Evolutionary conservation across 768 basidiomycete genomes (phyloP), one percentile per base, ranked within the genome.

Genomic region (Podaxis mareebaensis): DNA sequence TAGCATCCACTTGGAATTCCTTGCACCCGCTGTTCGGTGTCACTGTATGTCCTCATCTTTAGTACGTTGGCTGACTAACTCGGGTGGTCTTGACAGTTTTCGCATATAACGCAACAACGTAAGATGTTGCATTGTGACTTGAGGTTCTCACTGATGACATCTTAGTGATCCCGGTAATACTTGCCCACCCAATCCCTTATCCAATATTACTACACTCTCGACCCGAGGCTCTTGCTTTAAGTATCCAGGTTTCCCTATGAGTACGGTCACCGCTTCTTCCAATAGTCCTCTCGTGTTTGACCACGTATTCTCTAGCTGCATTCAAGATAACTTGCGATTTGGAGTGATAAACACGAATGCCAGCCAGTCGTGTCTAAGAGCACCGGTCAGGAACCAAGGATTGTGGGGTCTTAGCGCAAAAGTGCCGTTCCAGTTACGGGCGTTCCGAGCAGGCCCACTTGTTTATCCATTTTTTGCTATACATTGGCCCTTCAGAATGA

Each of bases 231-330:
- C 56, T 28, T 58, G 56, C 22, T 58, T 58, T n/a, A n/a, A 24
- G 13, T 58, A 58, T 15, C 56, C 56, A 17, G 56, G 56, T 44
- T 58, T 58, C 56, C 56, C 12, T 4, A 58, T 46, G 56, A 58
- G 56, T 58, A 20, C 24, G 56, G 15, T 26, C 2, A 22, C 42
- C 5, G 36, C 38, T 17, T 12, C 13, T 38, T 12, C 20, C 13
- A 17, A 15, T 33, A 17, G n/a, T 39, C 1, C 42, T 8, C 12
- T n/a, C 13, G 17, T 17, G 28, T 39, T 55, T 17, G 11, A n/a
- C 20, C 28, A 17, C n/a, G 7, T 4, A 11, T 15, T 40, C n/a
- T 10, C n/a, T 7, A 55, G 53, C 53, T 39, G 38, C 53, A 0
- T 39, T 26, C 11, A 55, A 39, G 20, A 24, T 55, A 17, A 55